These are phyloP conservation scores for Arctium lappa DNA, from an alignment of 129 eudicot species.

Conservation along the genomic window DNA sequence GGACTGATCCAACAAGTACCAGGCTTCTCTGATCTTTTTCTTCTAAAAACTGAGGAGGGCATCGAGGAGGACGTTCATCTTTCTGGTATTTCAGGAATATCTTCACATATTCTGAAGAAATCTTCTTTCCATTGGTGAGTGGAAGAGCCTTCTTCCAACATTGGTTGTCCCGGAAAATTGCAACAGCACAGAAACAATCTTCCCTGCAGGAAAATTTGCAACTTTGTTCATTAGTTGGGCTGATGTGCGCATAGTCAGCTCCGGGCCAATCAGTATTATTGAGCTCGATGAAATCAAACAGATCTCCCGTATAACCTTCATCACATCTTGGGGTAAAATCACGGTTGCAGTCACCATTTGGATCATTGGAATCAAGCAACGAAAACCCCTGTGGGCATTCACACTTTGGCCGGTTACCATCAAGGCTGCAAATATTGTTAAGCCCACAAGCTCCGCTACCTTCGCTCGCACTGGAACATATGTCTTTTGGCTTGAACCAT, in stretches of 20 bases:
- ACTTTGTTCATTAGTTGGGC: constrained; percentile 14
- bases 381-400: constrained; percentile 52
- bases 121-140: constrained; percentile 24
- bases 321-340: constrained; percentile 36
- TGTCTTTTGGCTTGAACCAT: constrained; percentile 37
- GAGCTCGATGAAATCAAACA: constrained; percentile 21
- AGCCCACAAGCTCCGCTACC: constrained; percentile 60
- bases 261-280: constrained; percentile 45
- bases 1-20: constrained; percentile 21
- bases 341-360: constrained; percentile 50
- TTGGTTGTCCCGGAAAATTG: constrained; percentile 15
- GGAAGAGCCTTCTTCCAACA: constrained; percentile 56
- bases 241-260: constrained; percentile 19
- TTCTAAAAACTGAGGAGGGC: not conserved
- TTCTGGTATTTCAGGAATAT: constrained; percentile 38
- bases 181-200: constrained; percentile 65
- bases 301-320: not conserved
- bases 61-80: not conserved
- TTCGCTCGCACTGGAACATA: constrained; percentile 27
- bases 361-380: constrained; percentile 39
- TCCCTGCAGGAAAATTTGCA: constrained; percentile 24
- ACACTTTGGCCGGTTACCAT: constrained; percentile 39
- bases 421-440: constrained; percentile 57
- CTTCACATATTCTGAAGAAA: not conserved
- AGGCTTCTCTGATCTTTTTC: constrained; percentile 5